Evolutionary conservation across 202 grass and related monocot species (phyloP), one percentile per base, ranked within the genome.

Genomic region (Setaria viridis): DNA sequence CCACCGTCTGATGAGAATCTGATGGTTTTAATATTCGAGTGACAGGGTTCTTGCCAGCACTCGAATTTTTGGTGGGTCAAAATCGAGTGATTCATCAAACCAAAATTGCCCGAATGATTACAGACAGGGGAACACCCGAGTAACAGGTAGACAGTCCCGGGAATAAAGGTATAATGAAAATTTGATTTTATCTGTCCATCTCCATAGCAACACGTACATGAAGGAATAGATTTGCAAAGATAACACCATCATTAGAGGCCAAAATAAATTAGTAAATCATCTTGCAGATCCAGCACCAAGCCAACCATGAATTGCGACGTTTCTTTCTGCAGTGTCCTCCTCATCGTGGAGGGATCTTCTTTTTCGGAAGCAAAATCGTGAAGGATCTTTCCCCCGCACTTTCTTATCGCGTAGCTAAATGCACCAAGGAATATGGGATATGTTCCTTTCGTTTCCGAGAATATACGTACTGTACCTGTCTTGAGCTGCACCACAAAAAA

Each of bases 381-480:
- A 30, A 62, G 25, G 45, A 49, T 72, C 70, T 50, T 16, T 50
- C 12, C 17, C 12, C 48, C 4, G 70, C 15, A 20, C 33, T 77
- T 62, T 29, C 3, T 32, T 62, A 32, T 62, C 59, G 11, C 25
- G 5, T 53, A 41, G 21, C 13, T 11, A 3, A 55, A 65, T 47
- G 80, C 48, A 4, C 4, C 12, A 49, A 14, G 30, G 72, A 56
- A 43, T 10, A 30, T 2, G 51, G 6, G 47, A 39, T 45, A 39
- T 66, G 33, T 76, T 75, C 62, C 51, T 76, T 70, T 34, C 82
- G 17, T 11, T 20, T 62, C 33, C 47, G 50, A 75, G 29, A 33
- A 33, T 21, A 17, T 46, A 17, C 4, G 37, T 0, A 41, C 39
- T 41, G 39, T 20, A 21, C 62, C 11, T 67, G 48, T 13, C 16